These are phyloP conservation scores for Fusarium lyarnte DNA, from an alignment of 2,329 filamentous ascomycete genomes.

Conservation along the genomic window DNA sequence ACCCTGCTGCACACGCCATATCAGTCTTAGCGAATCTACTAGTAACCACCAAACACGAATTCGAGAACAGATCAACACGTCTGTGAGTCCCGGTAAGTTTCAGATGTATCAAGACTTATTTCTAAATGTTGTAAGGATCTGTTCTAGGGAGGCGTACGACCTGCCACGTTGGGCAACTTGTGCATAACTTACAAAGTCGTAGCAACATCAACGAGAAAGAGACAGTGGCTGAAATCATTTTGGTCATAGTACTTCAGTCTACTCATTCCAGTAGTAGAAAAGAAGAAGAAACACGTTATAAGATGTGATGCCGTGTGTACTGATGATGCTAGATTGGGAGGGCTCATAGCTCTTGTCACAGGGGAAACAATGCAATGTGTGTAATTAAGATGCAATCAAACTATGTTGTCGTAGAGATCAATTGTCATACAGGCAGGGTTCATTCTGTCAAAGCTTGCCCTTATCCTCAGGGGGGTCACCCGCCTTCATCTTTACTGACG, in stretches of 20 bases:
- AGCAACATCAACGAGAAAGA: neutral
- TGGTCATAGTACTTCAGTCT: neutral
- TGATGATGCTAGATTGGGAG: neutral
- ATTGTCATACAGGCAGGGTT: neutral
- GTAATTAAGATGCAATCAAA: neutral
- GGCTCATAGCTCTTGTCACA: no score
- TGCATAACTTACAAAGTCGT: neutral
- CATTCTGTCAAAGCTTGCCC: neutral
- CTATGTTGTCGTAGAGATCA: neutral
- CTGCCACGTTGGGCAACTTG: neutral
- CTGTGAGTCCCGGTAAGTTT: neutral
- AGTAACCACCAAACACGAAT: neutral
- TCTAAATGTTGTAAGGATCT: neutral
- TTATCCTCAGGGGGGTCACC: neutral
- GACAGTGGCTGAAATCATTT: accelerated
- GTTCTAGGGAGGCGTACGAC: neutral
- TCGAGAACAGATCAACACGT: neutral
- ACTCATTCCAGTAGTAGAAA: accelerated
- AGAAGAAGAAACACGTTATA: neutral
- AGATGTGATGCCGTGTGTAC: neutral
- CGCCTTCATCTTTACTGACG: neutral
- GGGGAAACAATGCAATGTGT: neutral
- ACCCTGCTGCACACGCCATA: neutral
- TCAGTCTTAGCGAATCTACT: neutral
- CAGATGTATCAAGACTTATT: neutral